Conservation (phyloP, 257 asterid genomes). For the Rauvolfia tetraphylla region DNA sequence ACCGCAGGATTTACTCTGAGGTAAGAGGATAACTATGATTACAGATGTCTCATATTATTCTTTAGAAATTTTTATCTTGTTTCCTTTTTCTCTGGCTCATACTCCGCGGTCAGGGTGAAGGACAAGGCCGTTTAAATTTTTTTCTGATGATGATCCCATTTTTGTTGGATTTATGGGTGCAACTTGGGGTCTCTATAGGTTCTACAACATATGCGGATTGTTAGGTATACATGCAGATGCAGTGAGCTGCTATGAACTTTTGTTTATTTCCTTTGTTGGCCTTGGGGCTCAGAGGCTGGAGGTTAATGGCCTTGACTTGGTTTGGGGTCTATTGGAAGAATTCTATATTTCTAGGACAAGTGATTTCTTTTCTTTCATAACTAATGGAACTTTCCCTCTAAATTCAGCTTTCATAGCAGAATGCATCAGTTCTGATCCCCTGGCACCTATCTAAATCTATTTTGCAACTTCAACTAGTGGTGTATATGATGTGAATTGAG, state of each 20-base stretch:
- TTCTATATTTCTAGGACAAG: background rate
- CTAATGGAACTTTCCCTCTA: background rate
- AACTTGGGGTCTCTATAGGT: background rate
- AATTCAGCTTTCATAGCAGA: background rate
- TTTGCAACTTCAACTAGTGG: background rate
- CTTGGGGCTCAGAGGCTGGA: background rate
- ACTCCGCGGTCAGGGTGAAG: background rate
- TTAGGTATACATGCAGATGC: background rate
- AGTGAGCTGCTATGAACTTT: background rate
- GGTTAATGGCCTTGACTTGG: background rate
- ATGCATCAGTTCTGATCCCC: background rate
- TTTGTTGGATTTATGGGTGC: background rate
- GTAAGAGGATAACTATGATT: slow-evolving; percentile 20
- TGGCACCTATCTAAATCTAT: background rate
- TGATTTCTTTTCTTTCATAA: background rate
- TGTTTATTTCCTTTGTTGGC: background rate
- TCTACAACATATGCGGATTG: background rate
- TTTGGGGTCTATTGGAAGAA: background rate
- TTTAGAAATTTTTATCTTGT: background rate
- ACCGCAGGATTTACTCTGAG: slow-evolving; percentile 68
- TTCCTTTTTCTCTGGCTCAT: background rate
- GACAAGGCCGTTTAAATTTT: background rate
- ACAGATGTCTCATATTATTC: background rate
- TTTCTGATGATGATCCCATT: background rate
- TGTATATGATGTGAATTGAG: background rate